Evolutionary conservation across 2,329 filamentous ascomycete species (phyloP).

Genomic region (Trichoderma sp.): DNA sequence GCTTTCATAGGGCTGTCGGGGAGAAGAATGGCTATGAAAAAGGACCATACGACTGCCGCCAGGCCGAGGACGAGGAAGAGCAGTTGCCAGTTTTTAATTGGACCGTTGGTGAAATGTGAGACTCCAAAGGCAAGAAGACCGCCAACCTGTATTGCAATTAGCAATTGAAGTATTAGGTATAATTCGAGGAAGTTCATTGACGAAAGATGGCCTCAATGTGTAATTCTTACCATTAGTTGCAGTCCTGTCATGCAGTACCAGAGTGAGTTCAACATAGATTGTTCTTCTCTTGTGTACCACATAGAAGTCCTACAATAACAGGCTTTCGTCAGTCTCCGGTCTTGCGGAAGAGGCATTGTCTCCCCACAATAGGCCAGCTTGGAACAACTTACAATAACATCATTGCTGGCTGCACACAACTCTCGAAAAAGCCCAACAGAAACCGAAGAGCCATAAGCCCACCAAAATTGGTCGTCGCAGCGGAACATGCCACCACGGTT

Average conservation of each 20-base stretch:
- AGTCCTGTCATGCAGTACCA: neutral
- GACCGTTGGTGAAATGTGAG: neutral
- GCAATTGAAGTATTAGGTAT: neutral
- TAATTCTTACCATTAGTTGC: neutral
- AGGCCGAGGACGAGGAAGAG: neutral
- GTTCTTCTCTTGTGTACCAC: neutral
- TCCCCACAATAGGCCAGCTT: accelerated
- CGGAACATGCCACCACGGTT: neutral
- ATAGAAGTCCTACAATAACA: neutral
- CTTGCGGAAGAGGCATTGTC: neutral
- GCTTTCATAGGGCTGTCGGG: neutral
- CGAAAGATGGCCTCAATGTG: neutral
- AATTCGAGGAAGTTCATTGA: neutral
- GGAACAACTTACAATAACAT: neutral
- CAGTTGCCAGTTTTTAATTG: neutral
- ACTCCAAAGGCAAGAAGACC: neutral
- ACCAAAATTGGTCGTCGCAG: neutral
- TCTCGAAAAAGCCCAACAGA: neutral
- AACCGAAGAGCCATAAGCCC: neutral
- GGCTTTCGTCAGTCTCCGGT: neutral
- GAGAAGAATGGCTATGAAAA: neutral
- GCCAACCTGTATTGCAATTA: neutral
- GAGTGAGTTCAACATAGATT: neutral
- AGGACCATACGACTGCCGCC: neutral
- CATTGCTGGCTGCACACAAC: neutral